Evolutionary conservation across 352 stramenopile species (phyloP).

Genomic region (Globisporangium mamillatum): DNA sequence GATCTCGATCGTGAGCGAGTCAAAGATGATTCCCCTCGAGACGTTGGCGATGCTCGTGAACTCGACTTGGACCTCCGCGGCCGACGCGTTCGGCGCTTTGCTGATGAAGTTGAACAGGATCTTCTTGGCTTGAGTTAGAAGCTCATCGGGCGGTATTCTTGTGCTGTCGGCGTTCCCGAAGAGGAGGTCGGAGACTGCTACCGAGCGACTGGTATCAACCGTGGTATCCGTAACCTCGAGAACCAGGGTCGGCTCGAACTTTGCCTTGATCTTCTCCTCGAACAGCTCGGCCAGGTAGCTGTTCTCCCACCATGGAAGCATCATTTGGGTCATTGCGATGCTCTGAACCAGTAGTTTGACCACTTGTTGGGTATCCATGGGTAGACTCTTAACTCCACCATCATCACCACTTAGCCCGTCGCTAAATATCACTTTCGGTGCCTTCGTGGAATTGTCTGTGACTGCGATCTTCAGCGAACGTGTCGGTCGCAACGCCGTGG

Average conservation of each 20-base stretch:
- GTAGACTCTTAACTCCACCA: neutral
- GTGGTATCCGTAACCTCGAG: neutral
- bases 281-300: neutral
- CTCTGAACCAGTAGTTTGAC: conserved; percentile 3
- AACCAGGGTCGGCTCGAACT: neutral
- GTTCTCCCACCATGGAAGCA: conserved; percentile 7
- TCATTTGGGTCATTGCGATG: neutral
- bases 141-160: neutral
- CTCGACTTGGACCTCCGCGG: conserved; percentile 1
- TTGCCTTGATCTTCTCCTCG: neutral
- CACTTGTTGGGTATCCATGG: neutral
- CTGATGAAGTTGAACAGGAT: conserved; percentile 8
- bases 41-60: conserved; percentile 10
- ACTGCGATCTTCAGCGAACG: conserved; percentile 4
- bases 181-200: neutral
- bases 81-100: conserved; percentile 6
- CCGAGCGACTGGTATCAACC: neutral
- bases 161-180: neutral
- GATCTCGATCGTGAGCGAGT: conserved; percentile 12
- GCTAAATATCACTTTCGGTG: neutral
- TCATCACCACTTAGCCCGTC: neutral
- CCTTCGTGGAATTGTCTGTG: conserved; percentile 1
- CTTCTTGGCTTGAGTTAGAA: conserved; percentile 5
- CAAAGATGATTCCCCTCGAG: neutral
- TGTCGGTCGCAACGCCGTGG: neutral